Conservation (phyloP, 805 yeast genomes). For the Spencermartinsiella europaea region DNA sequence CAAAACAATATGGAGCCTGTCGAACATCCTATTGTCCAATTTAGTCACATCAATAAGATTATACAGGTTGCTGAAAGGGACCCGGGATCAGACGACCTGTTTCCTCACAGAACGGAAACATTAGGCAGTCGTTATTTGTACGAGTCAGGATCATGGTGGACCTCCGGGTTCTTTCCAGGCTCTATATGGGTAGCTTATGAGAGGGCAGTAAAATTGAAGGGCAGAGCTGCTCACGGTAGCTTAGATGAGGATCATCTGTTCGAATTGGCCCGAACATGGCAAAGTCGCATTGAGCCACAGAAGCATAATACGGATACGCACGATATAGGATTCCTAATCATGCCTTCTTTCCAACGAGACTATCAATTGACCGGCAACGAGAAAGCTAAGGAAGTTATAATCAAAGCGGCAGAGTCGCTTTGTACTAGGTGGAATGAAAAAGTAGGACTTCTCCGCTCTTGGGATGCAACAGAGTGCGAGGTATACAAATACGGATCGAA, state of each 20-base stretch:
- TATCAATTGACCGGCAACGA: conserved; percentile 20
- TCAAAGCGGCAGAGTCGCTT: conserved; percentile 29
- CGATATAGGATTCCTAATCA: conserved; percentile 31
- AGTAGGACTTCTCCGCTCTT: conserved; percentile 27
- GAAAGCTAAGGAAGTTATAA: conserved; percentile 21
- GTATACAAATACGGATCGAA: conserved; percentile 18
- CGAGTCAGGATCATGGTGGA: no score
- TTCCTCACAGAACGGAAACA: no score
- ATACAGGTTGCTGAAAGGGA: no score
- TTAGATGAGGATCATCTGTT: no score
- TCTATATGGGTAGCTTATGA: conserved; percentile 13
- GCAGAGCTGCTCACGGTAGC: neutral
- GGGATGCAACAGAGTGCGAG: conserved; percentile 26
- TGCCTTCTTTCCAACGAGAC: conserved; percentile 27
- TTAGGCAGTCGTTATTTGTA: no score
- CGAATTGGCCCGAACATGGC: conserved; percentile 14
- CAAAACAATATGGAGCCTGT: no score
- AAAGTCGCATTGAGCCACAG: conserved; percentile 9
- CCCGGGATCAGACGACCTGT: no score
- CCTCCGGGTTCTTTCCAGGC: conserved; percentile 22
- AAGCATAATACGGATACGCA: conserved; percentile 26
- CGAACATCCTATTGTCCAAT: no score
- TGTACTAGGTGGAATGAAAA: conserved; percentile 24
- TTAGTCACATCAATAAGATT: no score
- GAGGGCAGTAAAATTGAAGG: conserved; percentile 2